A percentile compares a stretch with the other conserved stretches of the same genome.
Conservation (phyloP, 2,329 filamentous ascomycete species). For the Hymenoscyphus fructigenus region DNA sequence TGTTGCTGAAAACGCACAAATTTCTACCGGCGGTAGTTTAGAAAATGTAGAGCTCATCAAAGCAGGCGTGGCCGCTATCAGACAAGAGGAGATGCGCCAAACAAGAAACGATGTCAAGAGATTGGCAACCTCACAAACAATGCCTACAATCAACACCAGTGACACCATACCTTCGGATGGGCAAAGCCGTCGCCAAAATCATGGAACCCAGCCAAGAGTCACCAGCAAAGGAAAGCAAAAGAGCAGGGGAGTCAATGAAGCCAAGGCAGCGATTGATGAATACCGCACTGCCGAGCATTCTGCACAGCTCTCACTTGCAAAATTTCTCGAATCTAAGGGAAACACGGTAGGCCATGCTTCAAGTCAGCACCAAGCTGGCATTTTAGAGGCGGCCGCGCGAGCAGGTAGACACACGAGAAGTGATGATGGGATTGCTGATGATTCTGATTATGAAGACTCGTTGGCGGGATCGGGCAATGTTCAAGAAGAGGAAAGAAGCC, state of each 20-base stretch:
- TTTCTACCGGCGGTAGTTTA: neutral
- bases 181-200: neutral
- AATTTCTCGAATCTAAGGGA: neutral
- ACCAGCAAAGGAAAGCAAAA: too few species aligned
- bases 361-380: neutral
- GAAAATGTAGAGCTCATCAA: neutral
- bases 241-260: neutral
- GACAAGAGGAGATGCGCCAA: neutral
- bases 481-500: neutral
- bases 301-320: neutral
- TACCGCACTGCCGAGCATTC: neutral
- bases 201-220: neutral
- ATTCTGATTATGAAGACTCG: neutral
- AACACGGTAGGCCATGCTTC: neutral
- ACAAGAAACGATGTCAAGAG: neutral
- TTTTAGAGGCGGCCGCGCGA: neutral
- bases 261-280: slow-evolving; percentile 1
- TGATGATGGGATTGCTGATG: neutral
- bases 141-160: neutral
- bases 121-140: neutral
- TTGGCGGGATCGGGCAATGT: neutral
- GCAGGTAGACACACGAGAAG: slow-evolving; percentile 2
- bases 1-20: neutral
- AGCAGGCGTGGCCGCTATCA: neutral
- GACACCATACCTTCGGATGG: neutral